Conservation (phyloP, 441 rosid species). For the Erysimum cheiri region DNA sequence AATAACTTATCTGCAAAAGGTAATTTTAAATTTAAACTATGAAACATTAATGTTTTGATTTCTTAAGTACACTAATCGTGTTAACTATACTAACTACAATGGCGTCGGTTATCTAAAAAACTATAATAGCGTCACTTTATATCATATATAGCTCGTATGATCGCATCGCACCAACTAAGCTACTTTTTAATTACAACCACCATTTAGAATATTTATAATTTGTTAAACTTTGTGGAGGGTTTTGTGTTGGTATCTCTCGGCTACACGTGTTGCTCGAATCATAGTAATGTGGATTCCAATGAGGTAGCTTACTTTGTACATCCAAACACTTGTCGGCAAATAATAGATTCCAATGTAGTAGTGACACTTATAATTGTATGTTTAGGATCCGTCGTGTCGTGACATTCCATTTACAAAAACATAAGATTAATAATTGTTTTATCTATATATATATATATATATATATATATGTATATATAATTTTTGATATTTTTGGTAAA, state of each 20-base stretch:
- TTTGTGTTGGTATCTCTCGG: constrained; percentile 5
- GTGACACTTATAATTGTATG: constrained; percentile 12
- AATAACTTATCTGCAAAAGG: neutral
- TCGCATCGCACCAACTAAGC: constrained; percentile 15
- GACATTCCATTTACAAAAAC: constrained; percentile 1
- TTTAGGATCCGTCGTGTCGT: neutral
- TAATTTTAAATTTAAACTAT: neutral
- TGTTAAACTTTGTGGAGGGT: neutral
- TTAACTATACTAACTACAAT: neutral
- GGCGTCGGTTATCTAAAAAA: neutral
- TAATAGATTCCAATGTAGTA: neutral
- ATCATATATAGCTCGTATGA: neutral
- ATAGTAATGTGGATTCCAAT: constrained; percentile 14
- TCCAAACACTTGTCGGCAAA: constrained; percentile 25
- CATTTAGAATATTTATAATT: constrained; percentile 6
- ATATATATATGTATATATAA: no score
- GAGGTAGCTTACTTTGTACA: constrained; percentile 19
- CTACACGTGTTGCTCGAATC: constrained; percentile 17
- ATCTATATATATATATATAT: no score
- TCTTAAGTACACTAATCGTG: neutral
- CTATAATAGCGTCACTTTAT: constrained; percentile 6
- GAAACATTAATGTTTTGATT: neutral
- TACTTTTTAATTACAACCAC: constrained; percentile 17
- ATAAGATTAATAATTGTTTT: neutral
- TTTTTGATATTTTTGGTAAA: neutral